A percentile compares a stretch with the other conserved stretches of the same genome.
phyloP scores from a whole-genome alignment of 345 rosid species.

The Aurinia saxatilis region DNA sequence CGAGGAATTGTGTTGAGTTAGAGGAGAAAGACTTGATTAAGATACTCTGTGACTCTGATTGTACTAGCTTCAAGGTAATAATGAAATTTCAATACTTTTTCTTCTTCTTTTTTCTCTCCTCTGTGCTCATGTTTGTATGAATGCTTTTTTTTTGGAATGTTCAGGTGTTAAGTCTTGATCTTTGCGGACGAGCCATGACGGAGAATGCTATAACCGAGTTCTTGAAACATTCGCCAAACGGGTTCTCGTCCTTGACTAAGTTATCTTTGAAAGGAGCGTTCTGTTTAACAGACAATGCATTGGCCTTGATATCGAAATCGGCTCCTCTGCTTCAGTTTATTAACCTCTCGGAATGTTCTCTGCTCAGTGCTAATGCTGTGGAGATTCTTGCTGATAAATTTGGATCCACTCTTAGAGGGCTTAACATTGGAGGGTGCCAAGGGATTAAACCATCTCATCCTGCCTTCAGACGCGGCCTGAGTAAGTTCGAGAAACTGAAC shows the following conservation, averaged over 20 bases:
- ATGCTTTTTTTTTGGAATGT: not conserved
- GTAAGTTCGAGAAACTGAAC: slow-evolving; percentile 24
- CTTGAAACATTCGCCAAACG: slow-evolving; percentile 19
- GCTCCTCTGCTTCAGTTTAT: slow-evolving; percentile 42
- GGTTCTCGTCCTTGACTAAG: slow-evolving; percentile 31
- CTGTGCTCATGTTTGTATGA: no score
- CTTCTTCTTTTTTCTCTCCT: no score
- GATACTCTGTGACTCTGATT: slow-evolving; percentile 29
- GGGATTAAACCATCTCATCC: slow-evolving; percentile 22
- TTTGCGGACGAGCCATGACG: slow-evolving; percentile 33
- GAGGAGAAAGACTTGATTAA: slow-evolving; percentile 29
- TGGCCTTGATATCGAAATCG: slow-evolving; percentile 19
- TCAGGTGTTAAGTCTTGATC: slow-evolving; percentile 46
- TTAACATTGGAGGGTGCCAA: slow-evolving; percentile 42
- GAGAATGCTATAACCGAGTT: slow-evolving; percentile 25
- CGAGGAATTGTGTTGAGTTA: slow-evolving; percentile 24
- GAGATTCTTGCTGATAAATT: slow-evolving; percentile 20
- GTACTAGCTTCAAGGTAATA: slow-evolving; percentile 28
- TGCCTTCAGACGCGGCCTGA: slow-evolving; percentile 26
- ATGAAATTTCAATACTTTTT: not conserved
- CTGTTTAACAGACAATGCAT: slow-evolving; percentile 34
- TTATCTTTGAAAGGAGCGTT: slow-evolving; percentile 44
- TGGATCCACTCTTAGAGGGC: slow-evolving; percentile 35
- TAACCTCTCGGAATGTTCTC: slow-evolving; percentile 39
- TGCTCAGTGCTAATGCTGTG: slow-evolving; percentile 33